Conservation (phyloP, 108 stramenopile genomes). For the Cylindrotheca closterium region DNA sequence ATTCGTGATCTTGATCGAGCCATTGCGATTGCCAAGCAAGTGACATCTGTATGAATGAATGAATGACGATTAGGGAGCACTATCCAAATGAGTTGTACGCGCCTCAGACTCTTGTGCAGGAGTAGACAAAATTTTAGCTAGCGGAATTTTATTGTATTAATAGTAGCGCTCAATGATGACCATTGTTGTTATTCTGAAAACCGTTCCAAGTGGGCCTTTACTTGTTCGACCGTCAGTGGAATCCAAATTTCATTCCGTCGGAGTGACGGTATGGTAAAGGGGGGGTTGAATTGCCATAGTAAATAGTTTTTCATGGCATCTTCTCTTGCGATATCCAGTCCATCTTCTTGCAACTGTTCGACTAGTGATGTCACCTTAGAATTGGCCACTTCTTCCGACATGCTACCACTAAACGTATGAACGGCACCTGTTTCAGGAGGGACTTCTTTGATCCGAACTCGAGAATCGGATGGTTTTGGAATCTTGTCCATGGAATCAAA, state of each 20-base stretch:
- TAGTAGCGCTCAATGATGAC: too few relatives aligned
- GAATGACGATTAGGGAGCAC: background rate
- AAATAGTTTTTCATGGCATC: background rate
- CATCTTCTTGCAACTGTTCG: background rate
- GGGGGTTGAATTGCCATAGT: background rate
- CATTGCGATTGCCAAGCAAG: slow-evolving; percentile 38
- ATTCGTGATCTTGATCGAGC: slow-evolving; percentile 77
- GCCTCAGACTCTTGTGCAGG: too few relatives aligned
- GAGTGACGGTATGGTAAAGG: background rate
- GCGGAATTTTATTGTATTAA: too few relatives aligned
- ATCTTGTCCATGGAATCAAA: background rate
- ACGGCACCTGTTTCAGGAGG: background rate
- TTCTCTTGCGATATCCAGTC: background rate
- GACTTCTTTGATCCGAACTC: background rate
- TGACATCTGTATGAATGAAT: slow-evolving; percentile 6
- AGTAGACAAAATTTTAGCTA: too few relatives aligned
- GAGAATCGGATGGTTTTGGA: background rate
- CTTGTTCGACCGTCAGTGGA: background rate
- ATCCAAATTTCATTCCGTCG: background rate
- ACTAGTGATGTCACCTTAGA: background rate
- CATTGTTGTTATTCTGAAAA: too few relatives aligned
- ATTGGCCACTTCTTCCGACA: background rate
- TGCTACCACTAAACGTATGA: background rate
- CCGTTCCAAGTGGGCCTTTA: background rate
- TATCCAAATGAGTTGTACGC: too few relatives aligned